phyloP scores from a whole-genome alignment of 2,329 filamentous ascomycete species.

The Pseudogymnoascus sp. region DNA sequence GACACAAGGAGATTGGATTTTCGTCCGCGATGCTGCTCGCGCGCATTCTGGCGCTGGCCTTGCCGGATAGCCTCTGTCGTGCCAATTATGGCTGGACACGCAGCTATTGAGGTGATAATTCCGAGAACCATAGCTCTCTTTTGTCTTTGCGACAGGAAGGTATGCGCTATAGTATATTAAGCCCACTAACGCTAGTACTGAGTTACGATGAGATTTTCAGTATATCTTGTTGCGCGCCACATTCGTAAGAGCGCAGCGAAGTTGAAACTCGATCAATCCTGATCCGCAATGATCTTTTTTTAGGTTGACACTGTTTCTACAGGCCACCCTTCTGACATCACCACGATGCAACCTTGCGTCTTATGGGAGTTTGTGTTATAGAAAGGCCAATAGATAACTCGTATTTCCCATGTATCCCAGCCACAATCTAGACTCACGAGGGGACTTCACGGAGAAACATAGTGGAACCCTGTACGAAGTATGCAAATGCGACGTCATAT shows the following conservation, averaged over 20 bases:
- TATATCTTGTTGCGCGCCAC: background rate
- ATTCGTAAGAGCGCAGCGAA: background rate
- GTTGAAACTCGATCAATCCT: background rate
- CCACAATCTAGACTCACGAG: background rate
- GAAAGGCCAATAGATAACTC: background rate
- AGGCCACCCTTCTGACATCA: background rate
- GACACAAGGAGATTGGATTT: slow-evolving; percentile 39
- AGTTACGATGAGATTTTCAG: background rate
- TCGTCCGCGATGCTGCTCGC: slow-evolving; percentile 34
- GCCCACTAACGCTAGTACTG: background rate
- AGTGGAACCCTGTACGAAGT: background rate
- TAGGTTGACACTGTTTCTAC: background rate
- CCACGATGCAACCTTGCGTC: background rate
- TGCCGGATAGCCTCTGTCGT: slow-evolving; percentile 36
- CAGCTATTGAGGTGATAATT: slow-evolving; percentile 26
- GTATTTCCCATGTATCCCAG: background rate
- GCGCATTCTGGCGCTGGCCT: slow-evolving; percentile 36
- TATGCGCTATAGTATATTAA: background rate
- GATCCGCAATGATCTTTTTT: background rate
- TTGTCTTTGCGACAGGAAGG: background rate
- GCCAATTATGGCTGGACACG: slow-evolving; percentile 37
- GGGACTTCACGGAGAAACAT: background rate
- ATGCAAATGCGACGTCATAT: background rate
- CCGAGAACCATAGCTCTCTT: slow-evolving; percentile 20
- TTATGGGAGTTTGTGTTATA: background rate